Conservation (phyloP, 2,329 filamentous ascomycete genomes). For the Colletotrichum orchidophilum region DNA sequence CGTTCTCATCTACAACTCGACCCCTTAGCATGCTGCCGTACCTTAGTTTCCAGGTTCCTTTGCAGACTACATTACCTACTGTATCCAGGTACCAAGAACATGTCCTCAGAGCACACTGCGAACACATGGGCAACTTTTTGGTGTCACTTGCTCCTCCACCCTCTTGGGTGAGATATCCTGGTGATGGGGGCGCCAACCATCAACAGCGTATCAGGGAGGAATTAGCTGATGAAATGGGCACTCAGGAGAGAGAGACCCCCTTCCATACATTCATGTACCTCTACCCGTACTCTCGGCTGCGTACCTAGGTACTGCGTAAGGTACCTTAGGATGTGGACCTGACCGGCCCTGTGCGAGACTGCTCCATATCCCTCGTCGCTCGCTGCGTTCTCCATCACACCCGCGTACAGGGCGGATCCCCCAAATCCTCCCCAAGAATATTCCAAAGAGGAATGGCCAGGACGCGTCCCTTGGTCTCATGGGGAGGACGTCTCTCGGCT, state of each 20-base stretch:
- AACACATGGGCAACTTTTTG: background rate
- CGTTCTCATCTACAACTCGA: background rate
- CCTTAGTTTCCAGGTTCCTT: too few species aligned
- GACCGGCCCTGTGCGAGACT: background rate
- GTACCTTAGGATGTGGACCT: background rate
- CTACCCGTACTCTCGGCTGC: too few species aligned
- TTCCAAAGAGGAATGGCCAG: conserved; percentile 9
- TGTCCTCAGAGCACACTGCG: too few species aligned
- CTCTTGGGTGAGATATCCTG: background rate
- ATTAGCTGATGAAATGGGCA: background rate
- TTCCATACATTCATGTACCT: too few species aligned
- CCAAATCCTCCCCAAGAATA: background rate
- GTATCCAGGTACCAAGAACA: too few species aligned
- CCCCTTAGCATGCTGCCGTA: too few species aligned
- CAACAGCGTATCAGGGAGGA: background rate
- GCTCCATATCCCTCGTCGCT: background rate
- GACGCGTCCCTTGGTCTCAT: conserved; percentile 27
- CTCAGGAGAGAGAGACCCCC: background rate
- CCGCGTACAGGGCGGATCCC: conserved; percentile 11
- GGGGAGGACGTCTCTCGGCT: conserved; percentile 15
- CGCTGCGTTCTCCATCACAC: background rate
- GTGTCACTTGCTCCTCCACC: background rate
- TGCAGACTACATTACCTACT: too few species aligned
- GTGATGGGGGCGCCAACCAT: too few species aligned
- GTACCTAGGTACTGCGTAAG: background rate